Base-by-base conservation (phyloP, 163 green algal species). In the Coccomyxa subellipsoidea region DNA sequence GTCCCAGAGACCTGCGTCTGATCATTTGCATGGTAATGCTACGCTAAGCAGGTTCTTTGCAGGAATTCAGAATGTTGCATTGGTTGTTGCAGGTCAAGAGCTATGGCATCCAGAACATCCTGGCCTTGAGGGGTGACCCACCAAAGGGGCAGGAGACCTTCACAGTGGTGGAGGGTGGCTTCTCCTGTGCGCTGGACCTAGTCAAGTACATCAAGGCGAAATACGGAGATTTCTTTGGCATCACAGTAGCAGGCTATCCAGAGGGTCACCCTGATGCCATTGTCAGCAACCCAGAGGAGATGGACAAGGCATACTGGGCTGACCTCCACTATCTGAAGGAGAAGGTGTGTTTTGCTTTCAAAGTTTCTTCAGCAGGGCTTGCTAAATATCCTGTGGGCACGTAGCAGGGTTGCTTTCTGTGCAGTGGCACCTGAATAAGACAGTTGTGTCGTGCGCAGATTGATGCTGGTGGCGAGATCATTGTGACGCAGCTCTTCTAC, bases 401-500 rank as follows among this genome's bases (percentile, higher is more conserved):
- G n/a, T n/a, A n/a, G n/a, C n/a, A n/a, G n/a, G n/a, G n/a, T n/a
- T n/a, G n/a, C n/a, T 80, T 12, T 59, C 3, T 59, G 5, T 59
- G 47, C 47, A 59, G 21, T 59, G 4, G 4, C 23, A 27, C 15
- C 47, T 59, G 23, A 59, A 18, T 59, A 27, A 7, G 21, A 18
- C 66, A 73, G 32, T 18, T 73, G 66, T 2, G 66, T 8, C 0
- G 12, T 21, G 1, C 75, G 71, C 87, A 96, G 93, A 83, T 98
- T 15, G 95, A 99, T 0, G 96, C 96, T 4, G 96, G 96, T 32
- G 96, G 82, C 23, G 94, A 99, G 40, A 87, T 99, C 79, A 94
- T 99, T 70, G 91, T 99, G 53, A 99, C 96, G 27, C 95, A 98
- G 90, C 93, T 99, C 9, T 99, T 99, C 87, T 99, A 99, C 85